These are phyloP conservation scores for Ambrosia artemisiifolia DNA, from an alignment of 129 eudicot species.

Conservation along the genomic window DNA sequence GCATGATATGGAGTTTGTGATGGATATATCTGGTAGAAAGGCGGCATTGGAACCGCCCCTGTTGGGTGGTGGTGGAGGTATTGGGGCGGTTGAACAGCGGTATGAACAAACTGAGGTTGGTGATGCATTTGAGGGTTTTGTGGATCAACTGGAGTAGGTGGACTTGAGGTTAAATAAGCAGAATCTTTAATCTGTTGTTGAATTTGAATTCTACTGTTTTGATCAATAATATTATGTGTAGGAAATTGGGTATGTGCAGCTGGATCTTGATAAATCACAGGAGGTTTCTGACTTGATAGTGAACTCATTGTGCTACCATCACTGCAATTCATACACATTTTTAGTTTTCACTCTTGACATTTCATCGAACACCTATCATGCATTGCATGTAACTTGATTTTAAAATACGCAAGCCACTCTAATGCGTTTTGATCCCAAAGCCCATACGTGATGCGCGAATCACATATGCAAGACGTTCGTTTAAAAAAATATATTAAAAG, in stretches of 20 bases:
- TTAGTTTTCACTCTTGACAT: neutral
- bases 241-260: constrained; percentile 20
- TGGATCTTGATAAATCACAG: constrained; percentile 56
- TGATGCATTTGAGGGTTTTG: constrained; percentile 52
- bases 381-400: neutral
- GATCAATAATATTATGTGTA: constrained; percentile 34
- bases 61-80: constrained; percentile 56
- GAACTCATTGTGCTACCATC: constrained; percentile 68
- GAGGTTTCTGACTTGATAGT: constrained; percentile 40
- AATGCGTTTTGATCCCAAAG: too few species aligned
- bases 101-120: constrained; percentile 63
- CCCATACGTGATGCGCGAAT: too few species aligned
- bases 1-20: constrained; percentile 36
- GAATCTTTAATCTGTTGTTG: constrained; percentile 61
- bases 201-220: constrained; percentile 39
- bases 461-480: too few species aligned
- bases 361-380: constrained; percentile 21
- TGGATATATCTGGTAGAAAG: constrained; percentile 64
- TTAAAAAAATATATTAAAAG: too few species aligned
- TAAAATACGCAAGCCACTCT: neutral
- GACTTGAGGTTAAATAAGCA: constrained; percentile 29
- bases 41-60: constrained; percentile 46
- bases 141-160: constrained; percentile 38
- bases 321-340: constrained; percentile 39
- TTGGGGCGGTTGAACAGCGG: constrained; percentile 44